Evolutionary conservation across 805 yeast genomes (phyloP).

Genomic region (Metschnikowia drakensbergensis): DNA sequence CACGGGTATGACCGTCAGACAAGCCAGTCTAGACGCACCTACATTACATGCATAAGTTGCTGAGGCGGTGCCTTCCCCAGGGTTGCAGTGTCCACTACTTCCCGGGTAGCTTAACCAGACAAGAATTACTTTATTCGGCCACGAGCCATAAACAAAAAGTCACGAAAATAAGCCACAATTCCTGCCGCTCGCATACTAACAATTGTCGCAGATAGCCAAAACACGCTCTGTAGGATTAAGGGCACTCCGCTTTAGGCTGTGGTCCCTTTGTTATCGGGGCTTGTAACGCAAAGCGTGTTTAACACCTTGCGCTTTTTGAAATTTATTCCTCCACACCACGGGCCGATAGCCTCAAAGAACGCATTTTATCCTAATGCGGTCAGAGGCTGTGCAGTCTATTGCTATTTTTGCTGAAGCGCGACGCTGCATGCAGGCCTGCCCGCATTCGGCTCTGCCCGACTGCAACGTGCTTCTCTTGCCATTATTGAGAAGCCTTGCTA

Average conservation of each 20-base stretch:
- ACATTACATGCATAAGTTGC: background rate
- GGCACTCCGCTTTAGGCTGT: background rate
- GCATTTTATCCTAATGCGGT: slow-evolving; percentile 1
- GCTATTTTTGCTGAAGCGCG: background rate
- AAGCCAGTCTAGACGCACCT: too few species aligned
- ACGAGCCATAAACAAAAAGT: background rate
- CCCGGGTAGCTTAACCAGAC: background rate
- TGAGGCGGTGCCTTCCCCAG: background rate
- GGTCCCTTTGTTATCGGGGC: background rate
- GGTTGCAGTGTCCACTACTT: background rate
- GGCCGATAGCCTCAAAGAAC: background rate
- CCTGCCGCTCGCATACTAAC: background rate
- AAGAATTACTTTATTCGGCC: background rate
- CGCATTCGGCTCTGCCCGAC: background rate
- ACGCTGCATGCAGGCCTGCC: background rate
- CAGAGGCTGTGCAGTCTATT: slow-evolving; percentile 1
- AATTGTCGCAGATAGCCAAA: background rate
- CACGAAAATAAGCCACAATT: background rate
- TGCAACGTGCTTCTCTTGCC: slow-evolving; percentile 1
- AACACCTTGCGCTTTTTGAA: background rate
- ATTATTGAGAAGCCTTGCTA: background rate
- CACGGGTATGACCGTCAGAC: too few species aligned
- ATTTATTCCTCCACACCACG: background rate
- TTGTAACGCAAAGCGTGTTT: background rate
- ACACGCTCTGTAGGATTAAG: background rate